phyloP scores from a whole-genome alignment of 2,329 filamentous ascomycete species.

The Nothophoma quercina region DNA sequence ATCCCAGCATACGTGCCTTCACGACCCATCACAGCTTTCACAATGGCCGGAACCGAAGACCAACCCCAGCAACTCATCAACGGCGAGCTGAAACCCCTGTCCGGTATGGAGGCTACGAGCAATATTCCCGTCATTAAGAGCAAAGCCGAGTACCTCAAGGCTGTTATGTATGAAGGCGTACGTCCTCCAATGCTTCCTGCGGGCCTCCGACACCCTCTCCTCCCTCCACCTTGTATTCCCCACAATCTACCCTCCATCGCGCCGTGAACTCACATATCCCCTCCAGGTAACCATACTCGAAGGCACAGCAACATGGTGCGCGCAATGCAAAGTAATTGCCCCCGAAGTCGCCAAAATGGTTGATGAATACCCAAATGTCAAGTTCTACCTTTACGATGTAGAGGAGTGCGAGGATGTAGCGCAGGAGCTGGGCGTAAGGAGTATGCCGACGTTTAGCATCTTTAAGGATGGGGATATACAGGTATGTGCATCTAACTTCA shows the following conservation, averaged over 20 bases:
- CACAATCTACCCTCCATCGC: background rate
- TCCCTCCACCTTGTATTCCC: background rate
- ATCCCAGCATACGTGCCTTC: background rate
- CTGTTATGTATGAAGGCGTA: constrained; percentile 39
- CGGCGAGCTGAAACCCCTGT: constrained; percentile 8
- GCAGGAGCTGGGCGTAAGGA: constrained; percentile 38
- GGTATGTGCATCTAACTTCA: no score
- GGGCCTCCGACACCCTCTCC: background rate
- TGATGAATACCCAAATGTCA: constrained; percentile 28
- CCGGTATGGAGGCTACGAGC: constrained; percentile 8
- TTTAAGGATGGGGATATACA: constrained; percentile 43
- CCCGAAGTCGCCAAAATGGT: constrained; percentile 39
- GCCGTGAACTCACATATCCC: background rate
- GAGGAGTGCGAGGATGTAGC: constrained; percentile 41
- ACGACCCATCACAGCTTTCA: background rate
- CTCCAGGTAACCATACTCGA: constrained; percentile 37
- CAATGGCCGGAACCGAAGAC: constrained; percentile 4
- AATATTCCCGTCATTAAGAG: constrained; percentile 33
- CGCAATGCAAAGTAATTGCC: constrained; percentile 38
- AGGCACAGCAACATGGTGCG: constrained; percentile 41
- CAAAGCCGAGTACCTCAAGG: constrained; percentile 39
- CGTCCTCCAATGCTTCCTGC: background rate
- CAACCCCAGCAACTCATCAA: constrained; percentile 18
- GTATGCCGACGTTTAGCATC: constrained; percentile 40
- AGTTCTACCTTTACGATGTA: constrained; percentile 42